Evolutionary conservation across 78 protist species (phyloP).

Genomic region (Planoprotostelium fungivorum): DNA sequence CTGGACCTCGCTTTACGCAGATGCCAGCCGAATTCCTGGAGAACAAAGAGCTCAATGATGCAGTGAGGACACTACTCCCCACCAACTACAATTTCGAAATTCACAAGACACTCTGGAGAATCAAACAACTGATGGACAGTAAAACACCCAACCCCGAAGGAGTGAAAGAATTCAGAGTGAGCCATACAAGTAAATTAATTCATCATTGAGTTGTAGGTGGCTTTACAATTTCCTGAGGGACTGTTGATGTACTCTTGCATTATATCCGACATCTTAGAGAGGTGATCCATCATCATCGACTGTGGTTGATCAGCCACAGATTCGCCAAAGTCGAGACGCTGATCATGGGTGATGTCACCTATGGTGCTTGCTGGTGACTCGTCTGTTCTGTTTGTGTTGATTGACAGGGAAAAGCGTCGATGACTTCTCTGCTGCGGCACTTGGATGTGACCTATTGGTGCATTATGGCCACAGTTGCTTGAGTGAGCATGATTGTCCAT

Average conservation of each 20-base stretch:
- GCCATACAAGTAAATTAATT: too few relatives aligned
- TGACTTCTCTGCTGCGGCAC: slow-evolving; percentile 88
- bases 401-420: slow-evolving; percentile 64
- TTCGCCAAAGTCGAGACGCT: slow-evolving; percentile 69
- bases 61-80: slow-evolving; percentile 55
- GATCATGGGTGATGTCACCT: slow-evolving; percentile 97
- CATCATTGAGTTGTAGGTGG: too few relatives aligned
- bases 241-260: slow-evolving; percentile 87
- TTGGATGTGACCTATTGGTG: slow-evolving; percentile 93
- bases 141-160: not conserved
- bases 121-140: slow-evolving; percentile 26
- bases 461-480: slow-evolving; percentile 98
- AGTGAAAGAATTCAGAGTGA: not conserved
- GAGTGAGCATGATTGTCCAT: not conserved
- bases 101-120: slow-evolving; percentile 85
- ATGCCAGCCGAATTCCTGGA: not conserved
- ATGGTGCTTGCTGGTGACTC: slow-evolving; percentile 95
- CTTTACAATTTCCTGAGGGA: slow-evolving; percentile 98
- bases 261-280: slow-evolving; percentile 87
- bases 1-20: not conserved
- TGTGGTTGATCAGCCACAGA: not conserved
- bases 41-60: not conserved
- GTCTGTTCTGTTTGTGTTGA: not conserved
- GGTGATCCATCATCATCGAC: not conserved
- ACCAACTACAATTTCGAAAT: slow-evolving; percentile 94